These are phyloP conservation scores for Cyberlindnera mississippiensis DNA, from an alignment of 805 yeast species.

Conservation along the genomic window DNA sequence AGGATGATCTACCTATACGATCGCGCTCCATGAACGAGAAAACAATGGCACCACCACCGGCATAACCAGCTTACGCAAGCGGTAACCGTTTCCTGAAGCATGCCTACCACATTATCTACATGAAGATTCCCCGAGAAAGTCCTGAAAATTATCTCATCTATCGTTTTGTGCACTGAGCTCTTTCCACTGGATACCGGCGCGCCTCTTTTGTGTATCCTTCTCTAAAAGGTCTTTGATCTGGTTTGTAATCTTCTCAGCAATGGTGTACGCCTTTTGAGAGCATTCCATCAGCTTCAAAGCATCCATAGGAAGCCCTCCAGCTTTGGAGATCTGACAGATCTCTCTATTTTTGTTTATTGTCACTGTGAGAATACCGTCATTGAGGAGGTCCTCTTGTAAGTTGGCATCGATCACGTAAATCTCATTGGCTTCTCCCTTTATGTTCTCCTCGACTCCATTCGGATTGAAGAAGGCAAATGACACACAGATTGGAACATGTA, in stretches of 20 bases:
- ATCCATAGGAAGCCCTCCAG: slow-evolving; percentile 86
- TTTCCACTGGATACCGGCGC: slow-evolving; percentile 24
- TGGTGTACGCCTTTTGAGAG: slow-evolving; percentile 56
- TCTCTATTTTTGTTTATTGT: slow-evolving; percentile 90
- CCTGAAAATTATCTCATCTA: slow-evolving; percentile 10
- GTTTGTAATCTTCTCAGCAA: slow-evolving; percentile 63
- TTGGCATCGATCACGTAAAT: slow-evolving; percentile 72
- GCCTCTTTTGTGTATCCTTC: slow-evolving; percentile 21
- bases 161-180: slow-evolving; percentile 26
- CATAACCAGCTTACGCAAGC: no score
- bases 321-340: slow-evolving; percentile 82
- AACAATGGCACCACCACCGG: no score
- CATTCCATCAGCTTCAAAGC: slow-evolving; percentile 66
- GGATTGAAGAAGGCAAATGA: slow-evolving; percentile 86
- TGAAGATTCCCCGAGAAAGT: no score
- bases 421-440: slow-evolving; percentile 63
- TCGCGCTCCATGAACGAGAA: neutral
- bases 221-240: slow-evolving; percentile 50
- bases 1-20: neutral
- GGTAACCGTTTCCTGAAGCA: no score
- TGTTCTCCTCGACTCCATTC: slow-evolving; percentile 56
- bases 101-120: neutral
- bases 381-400: slow-evolving; percentile 66
- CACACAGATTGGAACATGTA: slow-evolving; percentile 88
- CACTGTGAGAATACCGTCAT: slow-evolving; percentile 78